A percentile compares a stretch with the other conserved stretches of the same genome.
Evolutionary conservation across 768 basidiomycete genomes (phyloP).

Genomic region (Suillus discolor): DNA sequence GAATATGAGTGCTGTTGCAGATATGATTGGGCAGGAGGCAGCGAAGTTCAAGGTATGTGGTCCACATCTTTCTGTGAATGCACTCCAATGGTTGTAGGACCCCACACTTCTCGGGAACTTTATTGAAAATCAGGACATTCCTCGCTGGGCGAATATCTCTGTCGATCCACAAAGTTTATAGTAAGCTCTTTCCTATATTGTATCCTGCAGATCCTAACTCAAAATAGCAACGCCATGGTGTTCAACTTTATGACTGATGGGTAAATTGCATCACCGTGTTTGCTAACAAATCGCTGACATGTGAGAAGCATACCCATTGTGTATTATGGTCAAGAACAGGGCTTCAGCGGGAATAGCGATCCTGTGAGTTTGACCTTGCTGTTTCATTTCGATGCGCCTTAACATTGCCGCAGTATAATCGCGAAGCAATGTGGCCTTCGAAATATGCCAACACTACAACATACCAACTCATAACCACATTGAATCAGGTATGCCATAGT

Average conservation of each 20-base stretch:
- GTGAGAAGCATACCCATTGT: constrained; percentile 66
- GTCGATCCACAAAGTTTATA: constrained; percentile 74
- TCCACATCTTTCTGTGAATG: neutral
- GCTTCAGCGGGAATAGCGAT: constrained; percentile 62
- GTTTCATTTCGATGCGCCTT: constrained; percentile 8
- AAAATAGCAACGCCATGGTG: constrained; percentile 67
- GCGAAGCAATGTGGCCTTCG: constrained; percentile 77
- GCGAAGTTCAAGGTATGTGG: constrained; percentile 46
- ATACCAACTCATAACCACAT: constrained; percentile 57
- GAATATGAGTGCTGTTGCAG: constrained; percentile 60
- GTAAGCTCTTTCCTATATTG: constrained; percentile 37
- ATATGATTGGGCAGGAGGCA: constrained; percentile 56
- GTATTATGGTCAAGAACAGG: constrained; percentile 83
- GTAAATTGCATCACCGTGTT: constrained; percentile 19
- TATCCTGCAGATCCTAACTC: neutral
- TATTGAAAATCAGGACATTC: constrained; percentile 77
- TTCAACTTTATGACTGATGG: constrained; percentile 79
- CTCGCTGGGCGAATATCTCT: constrained; percentile 72
- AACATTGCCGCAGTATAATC: constrained; percentile 53
- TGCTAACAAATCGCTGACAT: neutral
- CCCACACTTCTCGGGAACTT: constrained; percentile 64
- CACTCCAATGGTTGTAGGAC: constrained; percentile 18
- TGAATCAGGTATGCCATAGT: constrained; percentile 52
- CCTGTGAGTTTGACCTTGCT: constrained; percentile 48
- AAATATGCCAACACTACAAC: constrained; percentile 58